A percentile compares a stretch with the other conserved stretches of the same genome.
Conservation (phyloP, 2,329 filamentous ascomycete genomes). For the Escovopsis weberi region DNA sequence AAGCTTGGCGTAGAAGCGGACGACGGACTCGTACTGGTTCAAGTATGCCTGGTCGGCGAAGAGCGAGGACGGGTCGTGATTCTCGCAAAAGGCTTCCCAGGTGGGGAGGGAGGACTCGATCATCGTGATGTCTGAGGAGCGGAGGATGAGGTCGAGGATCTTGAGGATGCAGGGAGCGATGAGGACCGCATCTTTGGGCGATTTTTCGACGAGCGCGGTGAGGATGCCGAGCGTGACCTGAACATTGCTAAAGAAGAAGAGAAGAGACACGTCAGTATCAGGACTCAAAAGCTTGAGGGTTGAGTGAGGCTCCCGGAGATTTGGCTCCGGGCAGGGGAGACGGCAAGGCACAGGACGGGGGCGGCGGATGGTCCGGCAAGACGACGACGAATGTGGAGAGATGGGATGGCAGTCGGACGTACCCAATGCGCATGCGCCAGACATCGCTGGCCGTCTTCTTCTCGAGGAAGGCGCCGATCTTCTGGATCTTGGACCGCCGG, state of each 20-base stretch:
- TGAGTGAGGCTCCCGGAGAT: not conserved
- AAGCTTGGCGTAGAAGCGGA: constrained; percentile 65
- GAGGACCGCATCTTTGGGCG: constrained; percentile 76
- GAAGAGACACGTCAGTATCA: too few species aligned
- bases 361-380: constrained; percentile 4
- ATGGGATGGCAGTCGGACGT: constrained; percentile 14
- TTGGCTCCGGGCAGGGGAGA: not conserved
- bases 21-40: constrained; percentile 66
- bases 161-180: constrained; percentile 76
- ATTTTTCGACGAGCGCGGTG: constrained; percentile 81
- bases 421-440: constrained; percentile 79
- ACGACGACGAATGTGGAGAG: too few species aligned
- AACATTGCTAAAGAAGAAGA: constrained; percentile 49
- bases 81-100: constrained; percentile 75
- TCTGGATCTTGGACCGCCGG: constrained; percentile 86
- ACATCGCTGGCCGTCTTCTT: constrained; percentile 88
- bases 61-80: constrained; percentile 76
- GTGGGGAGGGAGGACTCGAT: constrained; percentile 78
- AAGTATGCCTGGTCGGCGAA: constrained; percentile 77
- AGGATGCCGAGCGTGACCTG: constrained; percentile 92
- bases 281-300: too few species aligned
- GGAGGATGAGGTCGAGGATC: constrained; percentile 69
- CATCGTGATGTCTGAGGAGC: constrained; percentile 80
- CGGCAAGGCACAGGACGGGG: not conserved
- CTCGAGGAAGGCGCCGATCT: constrained; percentile 88